Base-by-base conservation (phyloP, 2,329 filamentous ascomycete species). In the Botrytis pseudocinerea region DNA sequence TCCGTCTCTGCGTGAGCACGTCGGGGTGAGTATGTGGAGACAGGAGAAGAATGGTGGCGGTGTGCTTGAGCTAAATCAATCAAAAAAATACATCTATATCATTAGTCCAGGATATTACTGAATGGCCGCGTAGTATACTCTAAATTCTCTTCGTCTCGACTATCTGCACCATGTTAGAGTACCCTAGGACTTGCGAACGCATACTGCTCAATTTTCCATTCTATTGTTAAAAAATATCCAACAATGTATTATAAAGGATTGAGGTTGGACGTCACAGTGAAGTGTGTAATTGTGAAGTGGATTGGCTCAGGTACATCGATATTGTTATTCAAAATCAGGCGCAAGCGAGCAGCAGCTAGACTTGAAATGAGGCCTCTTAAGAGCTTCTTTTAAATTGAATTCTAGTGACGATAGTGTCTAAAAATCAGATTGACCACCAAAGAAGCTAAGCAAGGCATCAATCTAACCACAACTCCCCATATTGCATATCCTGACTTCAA, bases 111-210 rank as follows among this genome's bases (percentile, higher is more conserved):
- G 14, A 54, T 54, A 16, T 28, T 5, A 54, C 14, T n/a, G 16
- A 7, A 3, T 8, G 0, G 16, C n/a, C n/a, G n/a, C 51, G 6
- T 16, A 0, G 8, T 28, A 18, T 28, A 54, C 14, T 28, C 1
- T 16, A 5, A 54, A 54, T 16, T 14, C 51, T 32, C 32, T 4
- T 32, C 32, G 32, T 32, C 32, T 32, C 32, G 32, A 32, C 32
- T 32, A 32, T 32, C 32, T 32, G 32, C 32, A 4, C 32, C 32
- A 4, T 32, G 32, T 32, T 54, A 10, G 48, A 5, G 28, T 28
- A 54, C 14, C 12, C n/a, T 28, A 16, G 2, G 51, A 54, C 28
- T 18, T 54, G 7, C 12, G 16, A 3, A 54, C 25, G n/a, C 2
- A 54, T 54, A n/a, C 25, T 28, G 8, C 14, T 14, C n/a, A n/a